Evolutionary conservation across 371 early-diverging fungal genomes (phyloP).

Genomic region (Blakeslea trispora): DNA sequence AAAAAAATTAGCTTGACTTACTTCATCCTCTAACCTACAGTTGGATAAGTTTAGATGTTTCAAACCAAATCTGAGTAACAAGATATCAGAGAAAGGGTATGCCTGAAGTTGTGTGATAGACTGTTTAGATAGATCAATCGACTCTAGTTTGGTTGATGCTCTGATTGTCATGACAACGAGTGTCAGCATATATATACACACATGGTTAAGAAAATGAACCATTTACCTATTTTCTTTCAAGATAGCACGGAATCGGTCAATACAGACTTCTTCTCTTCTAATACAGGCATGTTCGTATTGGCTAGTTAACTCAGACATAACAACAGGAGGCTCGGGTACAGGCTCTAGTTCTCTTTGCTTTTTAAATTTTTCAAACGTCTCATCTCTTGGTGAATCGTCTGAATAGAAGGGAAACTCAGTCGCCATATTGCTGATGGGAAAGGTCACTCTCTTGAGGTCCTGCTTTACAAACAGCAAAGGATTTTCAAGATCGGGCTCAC

Average conservation of each 20-base stretch:
- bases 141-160: slow-evolving; percentile 3
- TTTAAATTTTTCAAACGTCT: slow-evolving; percentile 22
- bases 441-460: slow-evolving; percentile 45
- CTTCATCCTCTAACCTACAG: slow-evolving; percentile 41
- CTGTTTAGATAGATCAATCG: slow-evolving; percentile 26
- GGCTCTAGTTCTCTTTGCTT: slow-evolving; percentile 2
- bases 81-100: slow-evolving; percentile 24
- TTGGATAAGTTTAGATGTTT: slow-evolving; percentile 30
- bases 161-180: neutral
- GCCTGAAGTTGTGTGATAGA: slow-evolving; percentile 22
- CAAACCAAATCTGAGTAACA: slow-evolving; percentile 35
- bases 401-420: slow-evolving; percentile 32
- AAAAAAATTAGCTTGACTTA: no score
- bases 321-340: neutral
- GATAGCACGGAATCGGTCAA: slow-evolving; percentile 32
- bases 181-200: no score
- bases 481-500: slow-evolving; percentile 7
- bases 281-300: slow-evolving; percentile 50
- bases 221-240: slow-evolving; percentile 32
- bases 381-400: slow-evolving; percentile 23
- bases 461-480: slow-evolving; percentile 29
- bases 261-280: slow-evolving; percentile 33
- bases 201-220: no score
- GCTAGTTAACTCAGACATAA: slow-evolving; percentile 23
- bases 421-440: slow-evolving; percentile 37